Percentiles rank a stretch among this genome's conserved stretches.
phyloP scores from a whole-genome alignment of 1,284 basidiomycete genomes.

The Rhodotorula sp. region DNA sequence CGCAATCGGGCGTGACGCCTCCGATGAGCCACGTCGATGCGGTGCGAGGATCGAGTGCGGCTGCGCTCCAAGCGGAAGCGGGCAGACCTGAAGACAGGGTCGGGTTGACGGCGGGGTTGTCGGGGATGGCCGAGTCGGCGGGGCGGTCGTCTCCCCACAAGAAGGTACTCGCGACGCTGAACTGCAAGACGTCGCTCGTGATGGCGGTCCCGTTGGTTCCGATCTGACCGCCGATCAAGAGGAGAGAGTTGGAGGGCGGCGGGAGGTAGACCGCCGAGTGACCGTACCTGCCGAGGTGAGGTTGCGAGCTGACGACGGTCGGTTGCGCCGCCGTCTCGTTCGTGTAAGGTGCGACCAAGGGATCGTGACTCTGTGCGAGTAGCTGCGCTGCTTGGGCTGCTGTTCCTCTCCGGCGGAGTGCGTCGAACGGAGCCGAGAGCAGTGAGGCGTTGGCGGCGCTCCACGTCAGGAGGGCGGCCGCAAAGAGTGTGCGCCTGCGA shows the following conservation, averaged over 20 bases:
- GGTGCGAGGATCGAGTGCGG: conserved; percentile 26
- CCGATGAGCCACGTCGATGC: conserved; percentile 44
- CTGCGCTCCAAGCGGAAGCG: conserved; percentile 43
- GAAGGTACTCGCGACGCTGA: conserved; percentile 41
- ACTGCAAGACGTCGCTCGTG: conserved; percentile 43
- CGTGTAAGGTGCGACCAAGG: not conserved
- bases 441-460: not conserved
- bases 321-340: not conserved
- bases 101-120: conserved; percentile 33
- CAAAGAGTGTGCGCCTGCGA: not conserved
- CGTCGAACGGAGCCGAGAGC: conserved; percentile 8
- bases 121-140: conserved; percentile 18
- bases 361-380: not conserved
- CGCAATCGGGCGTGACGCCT: conserved; percentile 44
- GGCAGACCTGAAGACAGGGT: conserved; percentile 35
- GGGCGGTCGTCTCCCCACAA: conserved; percentile 27
- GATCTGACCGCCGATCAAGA: conserved; percentile 47
- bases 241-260: conserved; percentile 26
- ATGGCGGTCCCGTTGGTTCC: conserved; percentile 28
- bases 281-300: conserved; percentile 43
- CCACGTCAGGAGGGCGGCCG: not conserved
- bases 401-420: conserved; percentile 1
- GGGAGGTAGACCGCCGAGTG: conserved; percentile 45
- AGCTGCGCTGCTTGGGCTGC: not conserved
- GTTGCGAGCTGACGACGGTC: not conserved